These are phyloP conservation scores for Geotrichum reessii DNA, from an alignment of 1,139 yeast genomes.

Conservation along the genomic window DNA sequence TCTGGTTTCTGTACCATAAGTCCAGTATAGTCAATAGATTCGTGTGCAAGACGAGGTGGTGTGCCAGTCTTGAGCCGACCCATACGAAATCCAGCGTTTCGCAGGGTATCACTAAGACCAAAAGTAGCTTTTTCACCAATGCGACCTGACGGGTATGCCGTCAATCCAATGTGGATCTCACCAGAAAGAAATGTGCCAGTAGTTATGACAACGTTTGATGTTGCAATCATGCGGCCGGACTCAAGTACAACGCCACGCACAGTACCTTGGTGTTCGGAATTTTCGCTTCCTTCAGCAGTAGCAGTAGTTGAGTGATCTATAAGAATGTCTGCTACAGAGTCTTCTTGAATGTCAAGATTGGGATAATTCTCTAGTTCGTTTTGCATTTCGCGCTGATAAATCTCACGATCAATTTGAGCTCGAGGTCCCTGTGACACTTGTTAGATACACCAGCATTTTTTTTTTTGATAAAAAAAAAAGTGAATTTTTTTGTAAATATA, in stretches of 20 bases:
- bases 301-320: conserved; percentile 40
- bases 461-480: no score
- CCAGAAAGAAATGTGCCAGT: conserved; percentile 95
- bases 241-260: conserved; percentile 69
- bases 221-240: conserved; percentile 55
- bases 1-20: conserved; percentile 73
- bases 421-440: conserved; percentile 59
- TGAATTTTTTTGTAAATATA: no score
- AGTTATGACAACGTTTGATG: conserved; percentile 74
- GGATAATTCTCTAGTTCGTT: conserved; percentile 51
- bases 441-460: background rate
- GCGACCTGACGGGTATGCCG: conserved; percentile 80
- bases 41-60: conserved; percentile 77
- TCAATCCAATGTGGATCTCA: conserved; percentile 87
- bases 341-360: conserved; percentile 59
- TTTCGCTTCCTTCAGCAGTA: conserved; percentile 25
- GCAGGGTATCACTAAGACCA: conserved; percentile 76
- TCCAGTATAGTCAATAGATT: conserved; percentile 59
- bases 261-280: conserved; percentile 31
- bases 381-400: conserved; percentile 81
- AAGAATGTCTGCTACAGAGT: conserved; percentile 80
- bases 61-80: conserved; percentile 97
- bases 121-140: conserved; percentile 89
- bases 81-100: conserved; percentile 68
- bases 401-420: conserved; percentile 85